Conservation (phyloP, 495 filamentous ascomycete species). For the Xylaria palmicola region DNA sequence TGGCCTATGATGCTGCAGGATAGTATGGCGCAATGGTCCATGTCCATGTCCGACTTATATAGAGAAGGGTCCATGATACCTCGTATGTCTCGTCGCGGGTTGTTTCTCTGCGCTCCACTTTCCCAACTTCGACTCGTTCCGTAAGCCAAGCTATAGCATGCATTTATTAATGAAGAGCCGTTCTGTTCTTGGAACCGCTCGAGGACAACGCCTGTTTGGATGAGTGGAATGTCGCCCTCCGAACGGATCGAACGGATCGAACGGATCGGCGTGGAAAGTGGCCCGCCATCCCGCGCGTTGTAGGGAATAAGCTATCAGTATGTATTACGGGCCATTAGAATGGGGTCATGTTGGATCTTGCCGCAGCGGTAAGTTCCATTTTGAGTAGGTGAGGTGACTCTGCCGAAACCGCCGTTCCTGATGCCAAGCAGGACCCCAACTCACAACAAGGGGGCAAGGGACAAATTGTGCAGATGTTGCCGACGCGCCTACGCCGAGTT, state of each 20-base stretch:
- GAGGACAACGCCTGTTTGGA: not conserved
- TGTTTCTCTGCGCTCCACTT: not conserved
- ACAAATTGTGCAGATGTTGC: not conserved
- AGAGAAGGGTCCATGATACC: not conserved
- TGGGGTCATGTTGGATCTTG: not conserved
- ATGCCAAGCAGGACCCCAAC: too few relatives aligned
- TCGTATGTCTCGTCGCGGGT: not conserved
- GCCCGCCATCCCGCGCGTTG: constrained; percentile 13
- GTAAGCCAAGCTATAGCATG: constrained; percentile 8
- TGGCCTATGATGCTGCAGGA: not conserved
- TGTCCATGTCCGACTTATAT: constrained; percentile 6
- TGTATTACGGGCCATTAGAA: not conserved
- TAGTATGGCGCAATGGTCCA: not conserved
- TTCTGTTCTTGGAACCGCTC: not conserved
- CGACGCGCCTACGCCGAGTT: not conserved
- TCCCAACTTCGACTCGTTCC: constrained; percentile 12
- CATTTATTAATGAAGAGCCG: not conserved
- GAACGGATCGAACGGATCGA: too few relatives aligned
- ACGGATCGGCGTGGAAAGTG: constrained; percentile 9
- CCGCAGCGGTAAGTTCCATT: not conserved
- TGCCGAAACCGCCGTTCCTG: not conserved
- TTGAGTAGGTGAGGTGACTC: not conserved
- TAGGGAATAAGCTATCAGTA: not conserved
- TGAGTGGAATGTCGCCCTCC: constrained; percentile 9
- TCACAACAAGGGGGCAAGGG: too few relatives aligned